Percentiles rank a stretch among this genome's conserved stretches.
Evolutionary conservation across 768 basidiomycete genomes (phyloP).

Genomic region (Amanita thiersii): DNA sequence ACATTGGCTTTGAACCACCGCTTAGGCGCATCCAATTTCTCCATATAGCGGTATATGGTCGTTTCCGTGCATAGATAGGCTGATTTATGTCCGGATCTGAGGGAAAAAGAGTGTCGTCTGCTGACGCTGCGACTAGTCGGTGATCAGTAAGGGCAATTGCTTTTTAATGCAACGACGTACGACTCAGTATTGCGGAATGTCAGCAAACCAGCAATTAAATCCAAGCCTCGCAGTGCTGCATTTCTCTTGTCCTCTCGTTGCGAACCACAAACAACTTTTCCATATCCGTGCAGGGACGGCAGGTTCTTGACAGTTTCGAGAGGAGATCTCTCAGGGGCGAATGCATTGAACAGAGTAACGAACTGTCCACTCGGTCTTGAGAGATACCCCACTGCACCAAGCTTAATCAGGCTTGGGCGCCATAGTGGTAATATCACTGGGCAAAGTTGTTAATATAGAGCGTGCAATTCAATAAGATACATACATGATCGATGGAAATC

Average conservation of each 20-base stretch:
- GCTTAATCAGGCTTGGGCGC: slow-evolving; percentile 51
- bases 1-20: slow-evolving; percentile 55
- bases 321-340: slow-evolving; percentile 38
- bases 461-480: slow-evolving; percentile 1
- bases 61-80: slow-evolving; percentile 53
- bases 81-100: slow-evolving; percentile 44
- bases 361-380: slow-evolving; percentile 61
- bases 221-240: slow-evolving; percentile 46
- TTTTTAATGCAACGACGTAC: background rate
- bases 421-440: slow-evolving; percentile 65
- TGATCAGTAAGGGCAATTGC: background rate
- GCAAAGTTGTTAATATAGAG: slow-evolving; percentile 1
- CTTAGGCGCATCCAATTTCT: slow-evolving; percentile 42
- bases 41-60: slow-evolving; percentile 48
- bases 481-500: slow-evolving; percentile 62
- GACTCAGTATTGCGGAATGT: slow-evolving; percentile 32
- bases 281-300: slow-evolving; percentile 59
- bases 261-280: slow-evolving; percentile 38
- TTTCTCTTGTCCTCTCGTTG: slow-evolving; percentile 52
- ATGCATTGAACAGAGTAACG: slow-evolving; percentile 68
- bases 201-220: slow-evolving; percentile 38
- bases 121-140: slow-evolving; percentile 32
- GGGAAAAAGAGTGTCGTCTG: slow-evolving; percentile 41
- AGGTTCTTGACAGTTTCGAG: slow-evolving; percentile 35
- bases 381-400: slow-evolving; percentile 79